Base-by-base conservation (phyloP, 345 rosid genomes). In the Citrus reticulata region DNA sequence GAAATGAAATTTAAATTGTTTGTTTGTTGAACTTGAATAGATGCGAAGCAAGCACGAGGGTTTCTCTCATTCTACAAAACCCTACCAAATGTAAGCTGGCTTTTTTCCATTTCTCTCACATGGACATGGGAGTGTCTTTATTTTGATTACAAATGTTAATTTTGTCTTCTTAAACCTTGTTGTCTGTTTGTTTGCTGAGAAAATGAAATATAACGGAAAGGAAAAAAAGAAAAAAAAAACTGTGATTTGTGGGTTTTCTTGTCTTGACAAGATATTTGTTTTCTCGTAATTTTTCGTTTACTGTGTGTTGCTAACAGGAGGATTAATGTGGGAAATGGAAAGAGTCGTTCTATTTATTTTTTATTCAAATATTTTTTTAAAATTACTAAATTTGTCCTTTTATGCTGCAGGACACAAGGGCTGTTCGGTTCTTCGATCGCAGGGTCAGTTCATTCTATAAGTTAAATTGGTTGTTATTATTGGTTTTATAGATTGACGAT, bases 41-140 rank as follows among this genome's bases (percentile, higher is more conserved):
- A 94, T 89, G 92, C 91, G 64, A 94, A 90, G 89, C 99, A 96
- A 83, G 95, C 99, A 78, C 97, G 92, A 81, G 99, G 99, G 81
- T 96, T 96, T 87, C 91, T 96, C 74, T 90, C 95, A 13, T 96
- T 96, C 90, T 96, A 91, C 91, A 96, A 90, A 89, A 89, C 92
- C 80, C 93, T 96, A 68, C 92, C 97, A 70, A 85, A 62, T 73
- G 99, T 96, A 89, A 87, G 91, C 77, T 70, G 51, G 32, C 20
- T 71, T 72, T 25, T 20, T 42, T 32, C 60, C 20, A 46, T 64
- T 29, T 55, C 29, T 55, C 60, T 75, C 55, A 73, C 39, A 39
- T 20, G 68, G 9, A 63, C 63, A 59, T 70, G 27, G 51, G 27
- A 40, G 55, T 35, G 68, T 55, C 4, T 81, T 22, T 34, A 40